phyloP scores from a whole-genome alignment of 2,329 filamentous ascomycete genomes.

The Aureobasidium subglaciale region DNA sequence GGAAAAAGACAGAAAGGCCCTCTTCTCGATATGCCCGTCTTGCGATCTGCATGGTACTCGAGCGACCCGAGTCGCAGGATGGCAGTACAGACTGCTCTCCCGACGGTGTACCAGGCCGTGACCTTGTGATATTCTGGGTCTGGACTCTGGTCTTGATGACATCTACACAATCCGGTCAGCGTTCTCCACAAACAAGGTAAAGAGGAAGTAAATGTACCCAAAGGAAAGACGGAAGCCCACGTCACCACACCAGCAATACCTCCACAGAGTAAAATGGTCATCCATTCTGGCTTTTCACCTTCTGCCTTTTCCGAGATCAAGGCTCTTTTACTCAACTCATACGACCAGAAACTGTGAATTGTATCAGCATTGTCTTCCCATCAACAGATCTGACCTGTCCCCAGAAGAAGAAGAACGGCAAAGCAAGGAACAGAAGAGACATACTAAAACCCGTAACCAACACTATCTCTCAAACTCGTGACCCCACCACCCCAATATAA shows the following conservation, averaged over 20 bases:
- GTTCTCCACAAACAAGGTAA: not conserved
- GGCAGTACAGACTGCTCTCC: slow-evolving; percentile 13
- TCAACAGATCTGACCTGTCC: not conserved
- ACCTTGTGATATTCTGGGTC: slow-evolving; percentile 47
- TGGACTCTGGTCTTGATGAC: slow-evolving; percentile 92
- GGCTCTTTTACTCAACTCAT: slow-evolving; percentile 64
- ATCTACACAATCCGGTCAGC: slow-evolving; percentile 40
- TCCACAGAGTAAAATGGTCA: slow-evolving; percentile 60
- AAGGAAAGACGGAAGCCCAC: slow-evolving; percentile 83
- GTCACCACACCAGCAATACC: slow-evolving; percentile 81
- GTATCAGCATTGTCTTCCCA: not conserved
- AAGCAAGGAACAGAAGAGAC: slow-evolving; percentile 21
- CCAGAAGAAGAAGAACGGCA: not conserved
- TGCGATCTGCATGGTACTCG: slow-evolving; percentile 57
- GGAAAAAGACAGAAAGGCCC: slow-evolving; percentile 69
- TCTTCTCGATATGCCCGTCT: slow-evolving; percentile 63
- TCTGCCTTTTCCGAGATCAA: slow-evolving; percentile 31
- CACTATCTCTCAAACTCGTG: slow-evolving; percentile 73
- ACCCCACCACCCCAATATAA: slow-evolving; percentile 76
- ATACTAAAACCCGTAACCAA: slow-evolving; percentile 94
- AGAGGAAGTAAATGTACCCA: slow-evolving; percentile 35
- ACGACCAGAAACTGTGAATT: slow-evolving; percentile 67
- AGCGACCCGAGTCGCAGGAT: slow-evolving; percentile 22
- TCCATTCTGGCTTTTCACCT: slow-evolving; percentile 16
- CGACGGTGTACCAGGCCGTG: slow-evolving; percentile 16